phyloP scores from a whole-genome alignment of 345 rosid genomes.

The Pugionium dolabratum region DNA sequence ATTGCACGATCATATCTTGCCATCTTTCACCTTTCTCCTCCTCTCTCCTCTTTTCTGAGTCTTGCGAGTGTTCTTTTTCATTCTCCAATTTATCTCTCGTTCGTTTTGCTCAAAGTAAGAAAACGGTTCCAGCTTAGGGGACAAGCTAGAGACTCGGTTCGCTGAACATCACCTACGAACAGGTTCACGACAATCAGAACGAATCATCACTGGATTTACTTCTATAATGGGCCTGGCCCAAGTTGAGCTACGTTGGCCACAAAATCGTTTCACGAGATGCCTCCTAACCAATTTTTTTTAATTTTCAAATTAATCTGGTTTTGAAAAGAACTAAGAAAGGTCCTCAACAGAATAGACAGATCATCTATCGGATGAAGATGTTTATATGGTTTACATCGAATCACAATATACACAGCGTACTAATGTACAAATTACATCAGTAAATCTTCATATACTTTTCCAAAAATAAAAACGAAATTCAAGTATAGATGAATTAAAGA shows the following conservation, averaged over 20 bases:
- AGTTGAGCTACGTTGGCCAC: not conserved
- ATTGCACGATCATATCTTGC: conserved; percentile 93
- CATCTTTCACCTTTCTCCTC: conserved; percentile 44
- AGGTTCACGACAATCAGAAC: conserved; percentile 23
- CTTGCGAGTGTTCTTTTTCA: conserved; percentile 8
- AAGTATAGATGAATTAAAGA: not conserved
- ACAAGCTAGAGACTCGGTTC: conserved; percentile 24
- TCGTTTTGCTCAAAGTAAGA: not conserved
- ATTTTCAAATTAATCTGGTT: not conserved
- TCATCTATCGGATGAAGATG: not conserved
- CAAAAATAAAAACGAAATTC: not conserved
- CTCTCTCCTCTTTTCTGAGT: conserved; percentile 25
- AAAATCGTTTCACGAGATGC: not conserved
- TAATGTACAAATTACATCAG: conserved; percentile 2
- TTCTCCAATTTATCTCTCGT: conserved; percentile 13
- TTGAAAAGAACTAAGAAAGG: not conserved
- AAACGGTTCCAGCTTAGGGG: conserved; percentile 13
- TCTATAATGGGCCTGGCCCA: not conserved
- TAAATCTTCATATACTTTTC: conserved; percentile 16
- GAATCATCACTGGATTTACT: not conserved
- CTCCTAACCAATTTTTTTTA: not conserved
- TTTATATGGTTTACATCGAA: conserved; percentile 22
- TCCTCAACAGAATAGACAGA: not conserved
- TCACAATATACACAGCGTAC: conserved; percentile 26
- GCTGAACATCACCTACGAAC: conserved; percentile 21